phyloP scores from a whole-genome alignment of 257 asterid species.

The Petunia axillaris region DNA sequence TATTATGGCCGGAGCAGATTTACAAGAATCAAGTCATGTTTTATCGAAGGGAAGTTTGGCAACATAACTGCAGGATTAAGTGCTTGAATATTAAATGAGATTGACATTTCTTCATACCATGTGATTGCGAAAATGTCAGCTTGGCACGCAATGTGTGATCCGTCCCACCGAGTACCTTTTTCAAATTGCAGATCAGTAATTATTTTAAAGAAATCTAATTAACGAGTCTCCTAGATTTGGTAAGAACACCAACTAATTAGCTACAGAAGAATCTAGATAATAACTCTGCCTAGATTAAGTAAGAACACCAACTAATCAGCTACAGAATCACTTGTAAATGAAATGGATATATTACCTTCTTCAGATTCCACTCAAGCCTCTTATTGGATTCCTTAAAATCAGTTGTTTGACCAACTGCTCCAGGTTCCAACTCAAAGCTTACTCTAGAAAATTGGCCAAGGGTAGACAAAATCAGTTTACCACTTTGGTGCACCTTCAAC shows the following conservation, averaged over 20 bases:
- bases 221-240: background rate
- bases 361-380: conserved; percentile 91
- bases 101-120: conserved; percentile 52
- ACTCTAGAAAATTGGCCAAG: conserved; percentile 52
- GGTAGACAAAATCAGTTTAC: background rate
- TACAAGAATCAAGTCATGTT: conserved; percentile 19
- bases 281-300: background rate
- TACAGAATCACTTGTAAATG: background rate
- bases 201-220: conserved; percentile 21
- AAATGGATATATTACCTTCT: conserved; percentile 61
- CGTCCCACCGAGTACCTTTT: conserved; percentile 91
- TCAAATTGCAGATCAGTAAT: conserved; percentile 38
- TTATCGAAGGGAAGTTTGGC: background rate
- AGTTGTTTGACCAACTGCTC: conserved; percentile 86
- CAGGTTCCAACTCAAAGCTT: conserved; percentile 90
- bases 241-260: background rate
- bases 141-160: conserved; percentile 94
- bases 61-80: conserved; percentile 11
- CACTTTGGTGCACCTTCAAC: conserved; percentile 17
- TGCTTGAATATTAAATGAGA: background rate
- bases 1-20: conserved; percentile 25
- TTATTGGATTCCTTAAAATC: conserved; percentile 89
- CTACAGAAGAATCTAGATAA: background rate
- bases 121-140: conserved; percentile 87
- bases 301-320: background rate